Base-by-base conservation (phyloP, 768 basidiomycete species). In the Naganishia onofrii region DNA sequence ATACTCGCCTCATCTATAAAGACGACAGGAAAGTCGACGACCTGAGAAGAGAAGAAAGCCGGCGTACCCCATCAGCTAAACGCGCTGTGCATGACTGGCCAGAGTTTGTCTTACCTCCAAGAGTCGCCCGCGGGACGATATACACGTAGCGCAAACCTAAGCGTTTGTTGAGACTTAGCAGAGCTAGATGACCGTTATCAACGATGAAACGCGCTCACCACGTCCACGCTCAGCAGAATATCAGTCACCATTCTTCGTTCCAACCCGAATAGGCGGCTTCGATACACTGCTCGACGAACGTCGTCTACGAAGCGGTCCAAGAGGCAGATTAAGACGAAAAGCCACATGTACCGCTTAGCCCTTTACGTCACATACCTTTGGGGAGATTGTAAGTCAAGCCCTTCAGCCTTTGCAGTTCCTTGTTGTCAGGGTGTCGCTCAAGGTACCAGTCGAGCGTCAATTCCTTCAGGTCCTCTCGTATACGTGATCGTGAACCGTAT, bases 1-100 rank as follows among this genome's bases (percentile, higher is more conserved):
- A 96, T 95, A 9, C 91, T 92, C 0, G 94, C 94, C 80, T 97
- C 93, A 76, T 97, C 94, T 17, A 96, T 81, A 75, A 95, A 93
- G 1, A 96, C 93, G 36, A 95, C 86, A 2, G 93, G 93, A 76
- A 96, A 94, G 78, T 96, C 94, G 21, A 87, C 84, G 8, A 88
- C 85, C 70, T 87, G 86, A 36, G 66, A 93, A 81, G 0, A 86
- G 84, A 23, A 81, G 79, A 26, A 86, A 87, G 12, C 88, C 90
- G 13, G 23, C 23, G 13, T 46, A 51, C 60, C 46, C n/a, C 4
- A 28, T 26, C 10, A 23, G 60, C 23, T 4, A 28, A 36, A 58
- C 13, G 5, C 9, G 23, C 26, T 10, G 3, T 44, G 21, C 34
- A 42, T 28, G 7, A n/a, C 42, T 28, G n/a, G 4, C 9, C 19